These are phyloP conservation scores for Cucumis melo DNA, from an alignment of 306 rosid species.

Conservation along the genomic window DNA sequence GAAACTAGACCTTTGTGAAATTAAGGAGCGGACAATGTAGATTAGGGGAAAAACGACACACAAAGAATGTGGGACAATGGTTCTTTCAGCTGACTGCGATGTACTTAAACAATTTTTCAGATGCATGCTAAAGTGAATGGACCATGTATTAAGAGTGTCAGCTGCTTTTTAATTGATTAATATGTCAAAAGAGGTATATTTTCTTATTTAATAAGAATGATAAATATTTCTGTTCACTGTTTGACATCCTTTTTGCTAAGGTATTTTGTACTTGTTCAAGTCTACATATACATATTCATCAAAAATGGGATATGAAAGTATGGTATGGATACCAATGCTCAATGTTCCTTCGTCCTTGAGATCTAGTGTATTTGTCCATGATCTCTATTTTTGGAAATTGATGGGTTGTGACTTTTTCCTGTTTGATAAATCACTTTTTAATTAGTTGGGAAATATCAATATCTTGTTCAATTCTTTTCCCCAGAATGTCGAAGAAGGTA, in stretches of 20 bases:
- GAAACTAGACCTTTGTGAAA: neutral
- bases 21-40: neutral
- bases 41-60: neutral
- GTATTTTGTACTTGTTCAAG: neutral
- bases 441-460: neutral
- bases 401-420: neutral
- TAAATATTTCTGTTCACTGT: neutral
- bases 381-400: neutral
- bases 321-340: neutral
- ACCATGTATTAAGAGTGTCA: neutral
- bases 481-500: slow-evolving; percentile 27
- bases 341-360: neutral
- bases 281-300: neutral
- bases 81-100: too few relatives aligned
- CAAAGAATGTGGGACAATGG: neutral
- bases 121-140: neutral
- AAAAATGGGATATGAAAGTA: neutral
- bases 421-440: neutral
- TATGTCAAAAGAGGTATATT: neutral
- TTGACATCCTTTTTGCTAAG: neutral
- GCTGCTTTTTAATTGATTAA: neutral
- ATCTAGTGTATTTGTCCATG: neutral
- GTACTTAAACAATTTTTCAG: neutral
- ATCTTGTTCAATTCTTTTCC: neutral
- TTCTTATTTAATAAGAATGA: neutral